phyloP scores from a whole-genome alignment of 2,329 filamentous ascomycete species.

The Coniochaeta prunicola region DNA sequence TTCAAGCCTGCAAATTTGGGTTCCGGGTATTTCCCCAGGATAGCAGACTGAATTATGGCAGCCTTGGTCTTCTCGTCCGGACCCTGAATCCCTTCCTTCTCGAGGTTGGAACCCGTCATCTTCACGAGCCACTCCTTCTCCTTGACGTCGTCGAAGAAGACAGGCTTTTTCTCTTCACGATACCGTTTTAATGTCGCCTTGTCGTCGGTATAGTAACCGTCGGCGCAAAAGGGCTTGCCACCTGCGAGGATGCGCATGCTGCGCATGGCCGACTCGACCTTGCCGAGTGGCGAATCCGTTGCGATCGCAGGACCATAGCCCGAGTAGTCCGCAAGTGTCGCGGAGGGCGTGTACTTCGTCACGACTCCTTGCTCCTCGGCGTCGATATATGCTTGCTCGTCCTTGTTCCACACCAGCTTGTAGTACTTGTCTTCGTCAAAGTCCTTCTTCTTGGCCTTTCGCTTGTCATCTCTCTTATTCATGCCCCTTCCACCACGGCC shows the following conservation, averaged over 20 bases:
- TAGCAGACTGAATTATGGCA: conserved; percentile 26
- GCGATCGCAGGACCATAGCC: conserved; percentile 31
- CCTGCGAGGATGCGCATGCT: conserved; percentile 31
- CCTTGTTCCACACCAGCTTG: conserved; percentile 10
- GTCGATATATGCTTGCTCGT: conserved; percentile 18
- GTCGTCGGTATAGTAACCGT: conserved; percentile 17
- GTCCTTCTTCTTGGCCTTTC: conserved; percentile 4
- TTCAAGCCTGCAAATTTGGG: conserved; percentile 18
- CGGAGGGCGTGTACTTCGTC: conserved; percentile 22
- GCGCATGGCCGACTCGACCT: conserved; percentile 25
- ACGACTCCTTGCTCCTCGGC: conserved; percentile 20
- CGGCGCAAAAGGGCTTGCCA: conserved; percentile 22
- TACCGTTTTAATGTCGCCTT: conserved; percentile 10
- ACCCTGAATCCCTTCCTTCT: conserved; percentile 8
- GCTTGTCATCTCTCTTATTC: background rate
- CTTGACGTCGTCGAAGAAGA: conserved; percentile 28
- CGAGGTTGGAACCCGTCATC: background rate
- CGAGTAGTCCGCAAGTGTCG: conserved; percentile 23
- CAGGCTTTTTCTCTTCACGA: conserved; percentile 19
- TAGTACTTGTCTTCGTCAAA: conserved; percentile 1
- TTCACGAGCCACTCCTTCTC: conserved; percentile 20
- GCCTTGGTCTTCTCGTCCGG: conserved; percentile 17
- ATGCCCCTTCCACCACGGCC: background rate
- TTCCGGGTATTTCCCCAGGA: conserved; percentile 29
- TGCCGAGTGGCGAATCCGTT: conserved; percentile 19